These are phyloP conservation scores for Geranomyces michiganensis DNA, from an alignment of 192 early-diverging fungal genomes.

Conservation along the genomic window DNA sequence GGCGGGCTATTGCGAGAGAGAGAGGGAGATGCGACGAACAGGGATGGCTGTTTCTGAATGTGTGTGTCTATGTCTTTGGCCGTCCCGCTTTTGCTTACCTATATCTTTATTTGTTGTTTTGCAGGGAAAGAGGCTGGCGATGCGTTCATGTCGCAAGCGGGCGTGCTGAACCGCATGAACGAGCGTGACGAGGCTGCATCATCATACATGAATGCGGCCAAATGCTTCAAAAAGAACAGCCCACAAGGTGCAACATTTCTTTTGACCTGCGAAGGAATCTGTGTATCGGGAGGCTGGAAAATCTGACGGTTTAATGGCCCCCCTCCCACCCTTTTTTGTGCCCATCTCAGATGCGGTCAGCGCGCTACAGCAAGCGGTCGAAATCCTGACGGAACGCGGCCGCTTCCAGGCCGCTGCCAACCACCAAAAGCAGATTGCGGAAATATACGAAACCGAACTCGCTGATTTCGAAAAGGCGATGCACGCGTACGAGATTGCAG, in stretches of 20 bases:
- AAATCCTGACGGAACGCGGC: slow-evolving; percentile 80
- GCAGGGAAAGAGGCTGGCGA: slow-evolving; percentile 93
- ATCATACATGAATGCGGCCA: slow-evolving; percentile 84
- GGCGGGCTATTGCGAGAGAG: too few species aligned
- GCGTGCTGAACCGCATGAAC: slow-evolving; percentile 71
- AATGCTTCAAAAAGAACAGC: slow-evolving; percentile 83
- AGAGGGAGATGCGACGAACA: too few species aligned
- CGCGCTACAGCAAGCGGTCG: slow-evolving; percentile 76
- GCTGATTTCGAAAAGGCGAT: slow-evolving; percentile 77
- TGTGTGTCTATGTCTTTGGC: too few species aligned
- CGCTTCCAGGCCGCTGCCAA: slow-evolving; percentile 88
- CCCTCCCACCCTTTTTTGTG: not conserved
- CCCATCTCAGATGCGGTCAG: slow-evolving; percentile 73
- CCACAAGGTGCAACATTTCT: slow-evolving; percentile 40
- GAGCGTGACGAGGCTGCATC: slow-evolving; percentile 87
- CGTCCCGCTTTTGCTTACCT: too few species aligned
- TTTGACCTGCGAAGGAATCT: too few species aligned
- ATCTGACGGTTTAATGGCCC: too few species aligned
- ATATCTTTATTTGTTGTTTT: not conserved
- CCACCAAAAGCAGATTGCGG: slow-evolving; percentile 92
- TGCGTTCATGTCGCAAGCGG: slow-evolving; percentile 83
- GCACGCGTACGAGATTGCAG: slow-evolving; percentile 87
- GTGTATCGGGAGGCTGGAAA: too few species aligned
- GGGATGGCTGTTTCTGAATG: too few species aligned
- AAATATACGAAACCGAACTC: slow-evolving; percentile 86